Conservation (phyloP, 2,329 filamentous ascomycete genomes). For the Botrytis squamosa region DNA sequence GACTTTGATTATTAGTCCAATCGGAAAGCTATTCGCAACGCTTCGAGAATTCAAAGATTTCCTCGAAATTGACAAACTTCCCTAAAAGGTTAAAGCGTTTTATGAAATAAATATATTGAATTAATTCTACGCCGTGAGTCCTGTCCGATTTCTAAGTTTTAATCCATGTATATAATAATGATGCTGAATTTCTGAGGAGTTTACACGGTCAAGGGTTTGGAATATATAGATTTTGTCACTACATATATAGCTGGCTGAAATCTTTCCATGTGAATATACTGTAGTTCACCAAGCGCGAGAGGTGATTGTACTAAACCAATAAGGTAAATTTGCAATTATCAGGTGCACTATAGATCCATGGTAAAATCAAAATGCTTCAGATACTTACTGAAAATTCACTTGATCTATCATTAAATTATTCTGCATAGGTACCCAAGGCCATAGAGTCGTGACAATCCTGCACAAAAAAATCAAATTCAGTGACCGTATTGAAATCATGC, state of each 20-base stretch:
- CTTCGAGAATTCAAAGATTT: neutral
- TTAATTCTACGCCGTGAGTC: neutral
- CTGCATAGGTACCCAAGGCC: neutral
- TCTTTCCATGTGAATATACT: neutral
- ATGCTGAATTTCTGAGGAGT: neutral
- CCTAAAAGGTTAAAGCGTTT: neutral
- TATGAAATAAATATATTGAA: neutral
- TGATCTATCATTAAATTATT: neutral
- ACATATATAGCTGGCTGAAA: no score
- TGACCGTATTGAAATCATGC: neutral
- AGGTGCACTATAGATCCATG: neutral
- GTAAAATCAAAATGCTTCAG: neutral
- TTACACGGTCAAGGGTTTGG: neutral
- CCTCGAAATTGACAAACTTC: neutral
- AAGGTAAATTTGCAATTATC: neutral
- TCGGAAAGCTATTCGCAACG: neutral
- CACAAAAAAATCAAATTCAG: neutral
- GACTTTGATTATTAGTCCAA: neutral
- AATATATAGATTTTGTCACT: neutral
- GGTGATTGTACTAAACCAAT: fast-evolving
- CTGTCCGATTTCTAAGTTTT: neutral
- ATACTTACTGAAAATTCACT: neutral
- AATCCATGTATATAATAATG: no score
- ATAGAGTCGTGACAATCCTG: neutral
- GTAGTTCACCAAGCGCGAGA: neutral